Evolutionary conservation across 2,329 filamentous ascomycete genomes (phyloP).

Genomic region (Chrysoporthe austroafricana): DNA sequence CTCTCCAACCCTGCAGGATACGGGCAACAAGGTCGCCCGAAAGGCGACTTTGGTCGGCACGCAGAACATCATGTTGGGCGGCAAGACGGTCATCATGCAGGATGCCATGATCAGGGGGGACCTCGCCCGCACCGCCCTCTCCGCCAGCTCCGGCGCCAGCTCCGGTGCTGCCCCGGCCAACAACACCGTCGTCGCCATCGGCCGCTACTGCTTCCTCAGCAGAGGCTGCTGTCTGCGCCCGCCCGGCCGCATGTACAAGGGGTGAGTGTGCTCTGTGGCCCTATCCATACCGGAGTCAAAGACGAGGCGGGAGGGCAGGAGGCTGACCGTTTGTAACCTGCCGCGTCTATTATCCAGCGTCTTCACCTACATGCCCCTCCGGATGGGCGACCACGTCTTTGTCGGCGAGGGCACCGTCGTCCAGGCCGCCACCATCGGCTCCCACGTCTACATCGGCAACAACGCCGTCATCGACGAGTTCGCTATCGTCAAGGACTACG

Average conservation of each 20-base stretch:
- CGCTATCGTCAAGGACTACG: constrained; percentile 91
- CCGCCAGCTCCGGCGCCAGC: constrained; percentile 42
- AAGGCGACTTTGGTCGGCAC: constrained; percentile 91
- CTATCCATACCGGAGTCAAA: not conserved
- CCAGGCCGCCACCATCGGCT: constrained; percentile 81
- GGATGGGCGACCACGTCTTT: constrained; percentile 94
- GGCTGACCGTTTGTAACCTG: not conserved
- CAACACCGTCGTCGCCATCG: constrained; percentile 80
- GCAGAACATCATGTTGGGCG: constrained; percentile 96
- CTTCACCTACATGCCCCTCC: constrained; percentile 84
- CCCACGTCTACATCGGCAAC: constrained; percentile 82
- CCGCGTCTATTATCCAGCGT: constrained; percentile 40
- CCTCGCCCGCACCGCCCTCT: constrained; percentile 64
- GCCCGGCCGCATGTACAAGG: constrained; percentile 80
- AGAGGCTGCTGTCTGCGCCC: constrained; percentile 79
- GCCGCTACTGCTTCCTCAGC: constrained; percentile 87
- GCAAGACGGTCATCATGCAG: constrained; percentile 93
- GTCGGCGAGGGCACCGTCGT: constrained; percentile 76
- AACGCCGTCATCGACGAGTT: constrained; percentile 82
- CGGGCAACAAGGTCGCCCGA: constrained; percentile 96
- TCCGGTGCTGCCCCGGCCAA: constrained; percentile 49
- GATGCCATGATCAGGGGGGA: constrained; percentile 95
- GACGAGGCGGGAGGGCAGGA: not conserved
- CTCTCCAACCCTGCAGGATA: constrained; percentile 65
- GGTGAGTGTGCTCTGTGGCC: constrained; percentile 43